Conservation (phyloP, 2,329 filamentous ascomycete genomes). For the Fusarium sp. region DNA sequence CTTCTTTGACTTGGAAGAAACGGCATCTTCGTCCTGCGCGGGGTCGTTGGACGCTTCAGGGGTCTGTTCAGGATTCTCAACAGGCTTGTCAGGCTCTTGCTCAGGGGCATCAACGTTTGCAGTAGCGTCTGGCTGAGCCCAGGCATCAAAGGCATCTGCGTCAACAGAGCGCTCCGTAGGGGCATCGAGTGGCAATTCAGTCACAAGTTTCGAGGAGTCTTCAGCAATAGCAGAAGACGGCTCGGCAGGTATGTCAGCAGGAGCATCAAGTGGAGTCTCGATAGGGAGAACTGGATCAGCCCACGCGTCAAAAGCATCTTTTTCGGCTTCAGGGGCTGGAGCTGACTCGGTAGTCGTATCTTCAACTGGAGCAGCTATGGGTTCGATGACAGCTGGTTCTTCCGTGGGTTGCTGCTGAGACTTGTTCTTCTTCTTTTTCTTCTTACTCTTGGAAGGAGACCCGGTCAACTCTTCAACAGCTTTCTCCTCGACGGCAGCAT, state of each 20-base stretch:
- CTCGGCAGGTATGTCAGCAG: neutral
- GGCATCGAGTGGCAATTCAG: neutral
- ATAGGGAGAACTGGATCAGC: conserved; percentile 6
- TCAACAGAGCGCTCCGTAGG: conserved; percentile 6
- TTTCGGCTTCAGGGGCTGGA: conserved; percentile 14
- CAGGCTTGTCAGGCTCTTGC: conserved; percentile 8
- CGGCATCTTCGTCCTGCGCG: conserved; percentile 17
- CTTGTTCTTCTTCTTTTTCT: conserved; percentile 46
- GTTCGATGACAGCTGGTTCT: neutral
- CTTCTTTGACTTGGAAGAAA: conserved; percentile 40
- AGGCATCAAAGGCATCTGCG: conserved; percentile 36
- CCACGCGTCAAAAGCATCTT: conserved; percentile 36
- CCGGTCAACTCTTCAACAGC: conserved; percentile 5
- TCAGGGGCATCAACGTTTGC: conserved; percentile 7
- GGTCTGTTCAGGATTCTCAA: conserved; percentile 8
- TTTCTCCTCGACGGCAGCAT: conserved; percentile 12
- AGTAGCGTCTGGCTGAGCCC: conserved; percentile 20
- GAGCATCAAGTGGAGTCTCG: neutral
- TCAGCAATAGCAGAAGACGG: neutral
- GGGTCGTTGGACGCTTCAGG: conserved; percentile 13
- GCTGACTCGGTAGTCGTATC: neutral
- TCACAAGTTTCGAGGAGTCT: neutral
- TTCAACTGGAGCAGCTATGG: conserved; percentile 8
- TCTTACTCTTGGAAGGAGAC: conserved; percentile 39
- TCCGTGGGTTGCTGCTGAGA: conserved; percentile 20